Percentiles rank a stretch among this genome's conserved stretches.
These are phyloP conservation scores for Berberis thunbergii DNA, from an alignment of 164 flowering plant genomes.

Conservation along the genomic window DNA sequence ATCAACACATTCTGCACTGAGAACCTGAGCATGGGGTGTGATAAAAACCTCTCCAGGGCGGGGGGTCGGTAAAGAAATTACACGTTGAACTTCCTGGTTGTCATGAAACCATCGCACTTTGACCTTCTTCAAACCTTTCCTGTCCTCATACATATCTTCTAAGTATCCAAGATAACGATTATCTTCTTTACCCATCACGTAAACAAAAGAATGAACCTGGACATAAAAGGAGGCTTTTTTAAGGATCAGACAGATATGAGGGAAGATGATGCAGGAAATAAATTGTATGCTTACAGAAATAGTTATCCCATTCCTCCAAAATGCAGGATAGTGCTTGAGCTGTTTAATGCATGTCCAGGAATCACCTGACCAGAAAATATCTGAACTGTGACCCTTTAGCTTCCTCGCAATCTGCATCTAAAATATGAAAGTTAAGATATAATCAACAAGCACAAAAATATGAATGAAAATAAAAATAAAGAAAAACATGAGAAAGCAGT, in stretches of 20 bases:
- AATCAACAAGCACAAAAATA: not conserved
- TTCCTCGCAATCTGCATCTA: conserved; percentile 52
- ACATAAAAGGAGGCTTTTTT: conserved; percentile 9
- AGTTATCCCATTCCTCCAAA: conserved; percentile 67
- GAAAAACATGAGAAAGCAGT: conserved; percentile 1
- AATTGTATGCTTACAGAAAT: conserved; percentile 47
- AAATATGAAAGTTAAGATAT: conserved; percentile 1
- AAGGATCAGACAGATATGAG: not conserved
- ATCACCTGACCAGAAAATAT: conserved; percentile 83
- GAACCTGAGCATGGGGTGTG: conserved; percentile 79
- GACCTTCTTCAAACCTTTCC: conserved; percentile 82
- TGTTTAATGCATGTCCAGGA: conserved; percentile 91
- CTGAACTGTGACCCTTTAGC: conserved; percentile 37
- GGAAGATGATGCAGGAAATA: conserved; percentile 1
- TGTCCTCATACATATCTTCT: conserved; percentile 98
- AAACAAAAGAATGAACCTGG: conserved; percentile 89
- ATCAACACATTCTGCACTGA: conserved; percentile 95
- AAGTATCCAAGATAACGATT: conserved; percentile 75
- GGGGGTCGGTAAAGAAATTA: conserved; percentile 38
- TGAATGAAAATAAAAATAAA: not conserved
- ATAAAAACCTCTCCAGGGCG: conserved; percentile 91
- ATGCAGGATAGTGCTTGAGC: conserved; percentile 79
- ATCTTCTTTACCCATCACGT: conserved; percentile 85
- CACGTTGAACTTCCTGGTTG: conserved; percentile 66
- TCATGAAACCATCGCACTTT: conserved; percentile 97